phyloP scores from a whole-genome alignment of 805 yeast species.

The Myxozyma udenii region DNA sequence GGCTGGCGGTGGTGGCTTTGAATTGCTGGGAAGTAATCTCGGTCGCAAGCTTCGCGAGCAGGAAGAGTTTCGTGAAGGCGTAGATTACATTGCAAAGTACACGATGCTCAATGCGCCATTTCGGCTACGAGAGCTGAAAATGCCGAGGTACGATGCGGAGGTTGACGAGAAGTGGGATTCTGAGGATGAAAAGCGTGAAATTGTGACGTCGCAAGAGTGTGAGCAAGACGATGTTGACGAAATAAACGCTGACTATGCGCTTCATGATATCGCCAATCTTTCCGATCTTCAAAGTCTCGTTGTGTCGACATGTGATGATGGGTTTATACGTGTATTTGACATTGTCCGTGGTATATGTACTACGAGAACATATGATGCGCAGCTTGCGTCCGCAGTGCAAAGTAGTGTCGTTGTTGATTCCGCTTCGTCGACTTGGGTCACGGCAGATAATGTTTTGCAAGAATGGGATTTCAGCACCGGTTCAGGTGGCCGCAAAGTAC shows the following conservation, averaged over 20 bases:
- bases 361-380: conserved; percentile 7
- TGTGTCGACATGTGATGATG: not conserved
- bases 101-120: conserved; percentile 15
- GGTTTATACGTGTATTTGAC: not conserved
- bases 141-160: not conserved
- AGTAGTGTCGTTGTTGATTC: conserved; percentile 14
- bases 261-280: not conserved
- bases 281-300: not conserved
- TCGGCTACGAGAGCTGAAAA: conserved; percentile 8
- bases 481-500: no score
- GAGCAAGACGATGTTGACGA: not conserved
- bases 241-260: not conserved
- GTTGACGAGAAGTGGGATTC: not conserved
- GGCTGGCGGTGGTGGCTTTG: not conserved
- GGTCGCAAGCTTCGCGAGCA: not conserved
- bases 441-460: conserved; percentile 20
- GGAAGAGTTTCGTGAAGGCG: conserved; percentile 3
- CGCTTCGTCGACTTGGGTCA: conserved; percentile 12
- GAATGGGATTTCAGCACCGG: conserved; percentile 16
- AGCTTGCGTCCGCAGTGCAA: not conserved
- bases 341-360: not conserved
- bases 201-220: not conserved
- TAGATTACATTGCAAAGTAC: conserved; percentile 20
- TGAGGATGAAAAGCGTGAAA: not conserved
- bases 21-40: not conserved